These are phyloP conservation scores for Exserohilum turcica DNA, from an alignment of 2,329 filamentous ascomycete genomes.

Conservation along the genomic window DNA sequence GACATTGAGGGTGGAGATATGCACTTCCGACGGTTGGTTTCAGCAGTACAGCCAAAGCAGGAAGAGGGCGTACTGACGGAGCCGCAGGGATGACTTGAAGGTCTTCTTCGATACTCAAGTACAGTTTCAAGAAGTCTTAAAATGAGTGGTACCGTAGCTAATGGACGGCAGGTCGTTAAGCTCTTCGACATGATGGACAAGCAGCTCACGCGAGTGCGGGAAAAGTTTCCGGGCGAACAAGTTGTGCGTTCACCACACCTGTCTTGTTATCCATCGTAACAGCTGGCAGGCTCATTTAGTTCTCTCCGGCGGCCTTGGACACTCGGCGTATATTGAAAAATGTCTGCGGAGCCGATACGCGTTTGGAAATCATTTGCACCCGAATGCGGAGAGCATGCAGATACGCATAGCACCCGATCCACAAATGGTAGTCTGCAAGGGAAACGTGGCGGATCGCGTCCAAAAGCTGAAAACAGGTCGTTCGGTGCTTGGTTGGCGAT, in stretches of 20 bases:
- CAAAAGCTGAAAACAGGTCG: slow-evolving; percentile 52
- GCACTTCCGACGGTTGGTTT: slow-evolving; percentile 14
- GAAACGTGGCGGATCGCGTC: slow-evolving; percentile 53
- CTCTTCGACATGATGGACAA: slow-evolving; percentile 41
- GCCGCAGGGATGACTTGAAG: slow-evolving; percentile 25
- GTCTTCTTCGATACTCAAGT: slow-evolving; percentile 24
- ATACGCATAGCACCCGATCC: slow-evolving; percentile 53
- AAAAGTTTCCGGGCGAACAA: slow-evolving; percentile 33
- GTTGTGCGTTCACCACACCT: slow-evolving; percentile 16
- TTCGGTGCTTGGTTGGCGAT: slow-evolving; percentile 51
- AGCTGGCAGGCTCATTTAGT: slow-evolving; percentile 42
- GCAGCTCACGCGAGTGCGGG: slow-evolving; percentile 34
- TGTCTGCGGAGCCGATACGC: slow-evolving; percentile 43
- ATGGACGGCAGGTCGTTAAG: slow-evolving; percentile 18
- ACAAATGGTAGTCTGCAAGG: slow-evolving; percentile 61
- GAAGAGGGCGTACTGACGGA: slow-evolving; percentile 12
- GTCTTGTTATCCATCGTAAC: too few species aligned
- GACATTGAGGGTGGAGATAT: slow-evolving; percentile 27
- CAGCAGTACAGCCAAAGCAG: not conserved
- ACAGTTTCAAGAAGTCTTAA: not conserved
- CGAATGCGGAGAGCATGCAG: slow-evolving; percentile 29
- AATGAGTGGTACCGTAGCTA: not conserved
- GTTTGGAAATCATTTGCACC: slow-evolving; percentile 12
- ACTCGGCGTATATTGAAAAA: slow-evolving; percentile 49
- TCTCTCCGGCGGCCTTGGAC: slow-evolving; percentile 52